Base-by-base conservation (phyloP, 805 yeast species). In the Spathaspora hagerdaliae region DNA sequence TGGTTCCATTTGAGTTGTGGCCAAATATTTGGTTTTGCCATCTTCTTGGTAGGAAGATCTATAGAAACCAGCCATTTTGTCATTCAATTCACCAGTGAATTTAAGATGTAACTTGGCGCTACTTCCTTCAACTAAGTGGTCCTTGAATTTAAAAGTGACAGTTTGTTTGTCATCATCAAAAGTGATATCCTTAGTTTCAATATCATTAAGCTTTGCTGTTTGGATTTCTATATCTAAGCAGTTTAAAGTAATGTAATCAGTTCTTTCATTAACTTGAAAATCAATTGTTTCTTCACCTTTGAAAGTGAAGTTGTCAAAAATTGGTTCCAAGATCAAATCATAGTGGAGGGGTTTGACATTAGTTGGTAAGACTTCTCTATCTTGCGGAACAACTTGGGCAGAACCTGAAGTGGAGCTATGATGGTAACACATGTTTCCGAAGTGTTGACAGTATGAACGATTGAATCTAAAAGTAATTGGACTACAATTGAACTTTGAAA, bases 1-100 rank as follows among this genome's bases (percentile, higher is more conserved):
- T 24, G 95, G 83, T 68, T 87, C 95, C 80, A 87, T 83, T 66
- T 87, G 96, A 38, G 95, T 85, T 39, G 91, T 83, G 38, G 89
- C 87, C 76, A 86, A 74, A 62, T 83, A 83, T 58, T 82, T 83
- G 35, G 81, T 81, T 48, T 74, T 72, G 19, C 88, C 86, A 51
- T 83, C 74, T 48, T 75, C 73, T 51, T 73, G 74, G 63, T 85
- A 85, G 36, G 80, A 68, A 14, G 89, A 83, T 56, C 87, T 75
- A 71, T 86, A 86, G 67, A 86, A 86, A 39, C 92, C 92, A 44
- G 87, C 86, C 92, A 86, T 85, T 58, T 84, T 81, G 58, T 83
- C 85, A 63, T 84, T 84, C 67, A 85, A 75, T 38, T 68, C 73
- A 53, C 90, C 92, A 33, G 75, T 70, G 61, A 78, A 85, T 35